phyloP scores from a whole-genome alignment of 2,329 filamentous ascomycete genomes.

The Fonsecaea monophora region DNA sequence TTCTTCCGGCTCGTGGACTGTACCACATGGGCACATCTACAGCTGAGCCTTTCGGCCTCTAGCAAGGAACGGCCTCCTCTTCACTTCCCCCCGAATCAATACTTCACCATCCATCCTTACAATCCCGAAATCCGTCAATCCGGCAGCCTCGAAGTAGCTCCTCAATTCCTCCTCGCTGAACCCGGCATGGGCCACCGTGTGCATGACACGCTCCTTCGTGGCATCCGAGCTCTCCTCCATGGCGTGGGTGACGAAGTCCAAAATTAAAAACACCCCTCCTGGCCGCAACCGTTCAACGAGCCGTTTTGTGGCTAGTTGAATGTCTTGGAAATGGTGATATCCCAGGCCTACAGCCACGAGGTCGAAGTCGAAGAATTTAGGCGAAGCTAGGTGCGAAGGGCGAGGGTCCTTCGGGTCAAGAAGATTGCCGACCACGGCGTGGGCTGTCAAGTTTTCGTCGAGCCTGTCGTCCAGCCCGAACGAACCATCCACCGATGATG shows the following conservation, averaged over 20 bases:
- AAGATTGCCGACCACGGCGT: conserved; percentile 60
- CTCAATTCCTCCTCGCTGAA: conserved; percentile 68
- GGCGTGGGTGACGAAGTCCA: conserved; percentile 69
- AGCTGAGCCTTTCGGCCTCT: conserved; percentile 30
- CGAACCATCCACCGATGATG: conserved; percentile 58
- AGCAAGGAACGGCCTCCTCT: conserved; percentile 37
- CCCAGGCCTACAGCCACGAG: conserved; percentile 67
- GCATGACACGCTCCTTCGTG: conserved; percentile 45
- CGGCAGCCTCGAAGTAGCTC: conserved; percentile 69
- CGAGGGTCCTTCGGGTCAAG: conserved; percentile 54
- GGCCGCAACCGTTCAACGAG: conserved; percentile 68
- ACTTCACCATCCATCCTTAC: conserved; percentile 34
- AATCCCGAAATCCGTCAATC: conserved; percentile 49
- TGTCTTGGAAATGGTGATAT: conserved; percentile 72
- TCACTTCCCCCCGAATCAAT: conserved; percentile 23
- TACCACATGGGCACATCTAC: background rate
- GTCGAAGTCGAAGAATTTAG: conserved; percentile 74
- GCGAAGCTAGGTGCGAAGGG: conserved; percentile 60
- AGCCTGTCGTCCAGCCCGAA: conserved; percentile 51
- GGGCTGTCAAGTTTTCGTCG: conserved; percentile 34
- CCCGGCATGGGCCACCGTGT: conserved; percentile 69
- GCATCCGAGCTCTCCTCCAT: conserved; percentile 27
- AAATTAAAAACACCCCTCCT: conserved; percentile 71
- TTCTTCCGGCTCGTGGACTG: background rate
- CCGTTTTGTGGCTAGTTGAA: conserved; percentile 63